A percentile compares a stretch with the other conserved stretches of the same genome.
Conservation (phyloP, 176 grass and related monocot species). For the barley (Hordeum vulgare) region MorexV3_pseudomolecules_assembly NC_058522.1:36735921-36736420, state of each 20-base stretch:
- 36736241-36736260: background rate
- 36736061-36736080: slow-evolving; percentile 1
- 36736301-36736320: background rate
- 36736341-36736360: background rate
- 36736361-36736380: background rate
- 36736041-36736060: background rate
- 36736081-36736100: slow-evolving; percentile 62
- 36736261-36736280: background rate
- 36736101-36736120: slow-evolving; percentile 98
- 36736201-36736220: slow-evolving; percentile 2
- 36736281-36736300: background rate
- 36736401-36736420: background rate
- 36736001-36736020: background rate
- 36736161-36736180: slow-evolving; percentile 93
- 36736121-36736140: slow-evolving; percentile 90
- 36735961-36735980: background rate
- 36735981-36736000: background rate
- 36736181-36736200: slow-evolving; percentile 69
- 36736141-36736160: slow-evolving; percentile 94
- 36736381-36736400: background rate
- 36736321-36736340: background rate
- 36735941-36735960: background rate
- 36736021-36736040: background rate
- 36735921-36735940: background rate
- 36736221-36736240: slow-evolving; percentile 1